Percentiles rank a stretch among this genome's conserved stretches.
phyloP scores from a whole-genome alignment of 1,284 basidiomycete species.

The Sanguinoderma infundibulare region DNA sequence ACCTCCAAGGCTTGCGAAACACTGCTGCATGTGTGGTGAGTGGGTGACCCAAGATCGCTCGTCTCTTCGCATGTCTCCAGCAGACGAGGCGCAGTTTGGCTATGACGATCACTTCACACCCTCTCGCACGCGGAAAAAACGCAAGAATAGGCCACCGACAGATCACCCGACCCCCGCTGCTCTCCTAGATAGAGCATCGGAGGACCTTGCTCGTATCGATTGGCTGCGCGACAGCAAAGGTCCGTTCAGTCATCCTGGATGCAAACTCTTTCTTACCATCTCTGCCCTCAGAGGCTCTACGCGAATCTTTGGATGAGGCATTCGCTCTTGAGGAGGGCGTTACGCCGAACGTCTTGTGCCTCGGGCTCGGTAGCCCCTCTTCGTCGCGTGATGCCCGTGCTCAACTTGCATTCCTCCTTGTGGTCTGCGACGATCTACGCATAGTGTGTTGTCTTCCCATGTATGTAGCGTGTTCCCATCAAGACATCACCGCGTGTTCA shows the following conservation, averaged over 20 bases:
- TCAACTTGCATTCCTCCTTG: conserved; percentile 68
- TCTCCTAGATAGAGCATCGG: conserved; percentile 29
- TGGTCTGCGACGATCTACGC: conserved; percentile 51
- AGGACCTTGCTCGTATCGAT: conserved; percentile 31
- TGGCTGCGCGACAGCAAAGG: conserved; percentile 35
- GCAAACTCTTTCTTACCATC: background rate
- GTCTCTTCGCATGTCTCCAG: conserved; percentile 14
- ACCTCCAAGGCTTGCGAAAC: background rate
- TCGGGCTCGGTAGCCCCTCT: conserved; percentile 73
- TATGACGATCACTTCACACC: conserved; percentile 45
- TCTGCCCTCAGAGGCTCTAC: conserved; percentile 39
- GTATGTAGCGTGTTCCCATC: conserved; percentile 19
- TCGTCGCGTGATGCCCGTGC: conserved; percentile 62
- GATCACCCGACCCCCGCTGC: conserved; percentile 25
- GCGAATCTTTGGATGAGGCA: conserved; percentile 34
- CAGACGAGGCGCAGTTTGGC: conserved; percentile 31
- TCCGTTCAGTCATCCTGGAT: conserved; percentile 34
- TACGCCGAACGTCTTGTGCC: conserved; percentile 48
- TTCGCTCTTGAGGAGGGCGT: conserved; percentile 13
- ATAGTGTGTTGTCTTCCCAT: conserved; percentile 55
- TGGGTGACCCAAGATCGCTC: background rate
- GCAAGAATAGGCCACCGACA: conserved; percentile 32
- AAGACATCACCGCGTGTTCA: conserved; percentile 29
- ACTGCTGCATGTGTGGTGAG: background rate
- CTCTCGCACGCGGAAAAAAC: conserved; percentile 35